Base-by-base conservation (phyloP, 805 yeast species). In the Yamadazyma kitorensis region DNA sequence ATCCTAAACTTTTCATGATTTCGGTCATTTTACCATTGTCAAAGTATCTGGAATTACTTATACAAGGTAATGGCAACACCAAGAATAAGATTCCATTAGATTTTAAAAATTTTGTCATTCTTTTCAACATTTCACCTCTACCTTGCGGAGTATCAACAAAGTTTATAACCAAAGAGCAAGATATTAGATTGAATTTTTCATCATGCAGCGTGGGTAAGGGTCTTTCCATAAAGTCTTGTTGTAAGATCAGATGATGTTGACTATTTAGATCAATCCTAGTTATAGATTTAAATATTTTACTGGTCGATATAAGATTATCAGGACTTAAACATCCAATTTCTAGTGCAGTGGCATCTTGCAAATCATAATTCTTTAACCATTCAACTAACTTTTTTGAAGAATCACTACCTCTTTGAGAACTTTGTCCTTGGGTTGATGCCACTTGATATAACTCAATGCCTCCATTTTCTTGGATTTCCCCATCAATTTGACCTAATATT, bases 31-130 rank as follows among this genome's bases (percentile, higher is more conserved):
- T 56, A 0, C 50, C 52, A 24, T 67, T 64, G 41, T 75, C 72
- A 55, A 82, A 77, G 53, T 89, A 91, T 28, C 98, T 68, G 0
- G 97, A 88, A 54, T 91, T 89, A 6, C 64, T 55, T 1, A 86
- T 65, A 53, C 98, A 91, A 0, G 98, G 96, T 22, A 84, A 65
- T 0, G 98, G 98, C 3, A 91, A 61, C 5, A 91, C 98, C 9
- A 88, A 55, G 21, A 68, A 51, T 4, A 76, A 65, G 3, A 55
- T 39, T 5, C 45, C 33, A 4, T 19, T 16, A 10, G 33, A 27
- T 24, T 57, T 59, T 24, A 89, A 60, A 49, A 86, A 89, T 17
- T 61, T 37, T 4, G 75, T 60, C 7, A 86, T 73, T 36, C 83
- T 54, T 22, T 51, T 49, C 43, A 88, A 61, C 97, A 91, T 91